These are phyloP conservation scores for Aureobasidium sp. DNA, from an alignment of 2,329 filamentous ascomycete genomes.

Conservation along the genomic window DNA sequence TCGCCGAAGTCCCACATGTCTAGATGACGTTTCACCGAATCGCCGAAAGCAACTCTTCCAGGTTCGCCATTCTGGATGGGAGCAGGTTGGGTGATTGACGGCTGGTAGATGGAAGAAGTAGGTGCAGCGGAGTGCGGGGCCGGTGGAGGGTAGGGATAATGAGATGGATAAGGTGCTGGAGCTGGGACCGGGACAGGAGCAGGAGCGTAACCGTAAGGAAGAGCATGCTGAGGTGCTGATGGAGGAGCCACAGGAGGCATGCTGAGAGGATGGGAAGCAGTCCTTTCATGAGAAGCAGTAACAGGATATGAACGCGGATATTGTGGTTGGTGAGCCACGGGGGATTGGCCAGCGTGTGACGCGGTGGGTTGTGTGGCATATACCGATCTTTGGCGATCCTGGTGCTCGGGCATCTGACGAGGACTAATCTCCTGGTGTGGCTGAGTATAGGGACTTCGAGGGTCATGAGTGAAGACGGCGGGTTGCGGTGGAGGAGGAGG, in stretches of 20 bases:
- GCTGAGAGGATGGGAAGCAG: constrained; percentile 30
- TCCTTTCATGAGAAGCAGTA: constrained; percentile 30
- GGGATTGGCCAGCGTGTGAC: not conserved
- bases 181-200: constrained; percentile 17
- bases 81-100: constrained; percentile 35
- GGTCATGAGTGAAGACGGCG: constrained; percentile 12
- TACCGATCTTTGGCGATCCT: constrained; percentile 15
- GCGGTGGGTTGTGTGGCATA: constrained; percentile 27
- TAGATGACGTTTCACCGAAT: constrained; percentile 56
- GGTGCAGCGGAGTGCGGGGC: constrained; percentile 28
- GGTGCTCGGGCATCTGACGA: constrained; percentile 16
- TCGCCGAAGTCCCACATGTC: constrained; percentile 55
- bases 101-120: constrained; percentile 36
- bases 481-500: constrained; percentile 26
- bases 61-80: constrained; percentile 1
- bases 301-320: constrained; percentile 16
- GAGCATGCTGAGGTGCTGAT: constrained; percentile 28
- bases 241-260: constrained; percentile 33
- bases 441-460: constrained; percentile 19
- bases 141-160: constrained; percentile 33
- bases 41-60: constrained; percentile 34
- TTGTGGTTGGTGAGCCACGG: constrained; percentile 2
- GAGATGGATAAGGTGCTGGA: constrained; percentile 26
- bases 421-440: constrained; percentile 16
- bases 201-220: constrained; percentile 34